A percentile compares a stretch with the other conserved stretches of the same genome.
Conservation (phyloP, 2,329 filamentous ascomycete genomes). For the Kalmusia sp. region DNA sequence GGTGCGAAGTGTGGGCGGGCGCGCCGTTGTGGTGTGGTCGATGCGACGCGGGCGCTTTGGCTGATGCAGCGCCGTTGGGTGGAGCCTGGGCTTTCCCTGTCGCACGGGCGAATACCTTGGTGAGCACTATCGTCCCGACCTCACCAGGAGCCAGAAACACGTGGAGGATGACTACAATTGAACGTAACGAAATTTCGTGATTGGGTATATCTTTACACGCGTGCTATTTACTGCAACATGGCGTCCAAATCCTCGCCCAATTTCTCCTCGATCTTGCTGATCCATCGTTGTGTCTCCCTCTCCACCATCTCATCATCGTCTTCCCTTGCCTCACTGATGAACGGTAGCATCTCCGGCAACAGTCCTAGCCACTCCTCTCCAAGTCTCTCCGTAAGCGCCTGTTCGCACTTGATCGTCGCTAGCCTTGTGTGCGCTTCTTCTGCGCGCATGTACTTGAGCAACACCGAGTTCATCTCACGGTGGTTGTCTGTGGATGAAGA, state of each 20-base stretch:
- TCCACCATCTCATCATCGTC: slow-evolving; percentile 96
- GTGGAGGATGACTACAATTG: slow-evolving; percentile 36
- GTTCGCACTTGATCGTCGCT: slow-evolving; percentile 82
- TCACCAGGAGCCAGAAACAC: background rate
- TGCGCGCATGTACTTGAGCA: slow-evolving; percentile 80
- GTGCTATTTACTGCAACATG: slow-evolving; percentile 76
- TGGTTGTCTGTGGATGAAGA: slow-evolving; percentile 88
- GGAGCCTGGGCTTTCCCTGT: background rate
- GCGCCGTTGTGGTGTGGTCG: slow-evolving; percentile 2
- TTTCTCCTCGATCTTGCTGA: slow-evolving; percentile 85
- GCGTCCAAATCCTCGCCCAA: slow-evolving; percentile 89
- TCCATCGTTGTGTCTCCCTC: slow-evolving; percentile 87
- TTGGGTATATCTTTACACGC: slow-evolving; percentile 7
- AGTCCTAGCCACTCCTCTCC: slow-evolving; percentile 94
- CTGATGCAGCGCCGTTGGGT: slow-evolving; percentile 4
- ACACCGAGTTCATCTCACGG: slow-evolving; percentile 80
- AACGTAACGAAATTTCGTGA: background rate
- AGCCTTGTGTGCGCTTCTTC: slow-evolving; percentile 76
- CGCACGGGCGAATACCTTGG: background rate
- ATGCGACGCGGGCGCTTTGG: background rate
- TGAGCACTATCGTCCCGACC: background rate
- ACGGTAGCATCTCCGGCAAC: slow-evolving; percentile 93
- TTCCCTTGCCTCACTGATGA: slow-evolving; percentile 94
- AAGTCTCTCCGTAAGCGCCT: slow-evolving; percentile 77
- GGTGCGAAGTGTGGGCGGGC: background rate